Evolutionary conservation across 2,329 filamentous ascomycete species (phyloP).

Genomic region (Hyphodiscus sp.): DNA sequence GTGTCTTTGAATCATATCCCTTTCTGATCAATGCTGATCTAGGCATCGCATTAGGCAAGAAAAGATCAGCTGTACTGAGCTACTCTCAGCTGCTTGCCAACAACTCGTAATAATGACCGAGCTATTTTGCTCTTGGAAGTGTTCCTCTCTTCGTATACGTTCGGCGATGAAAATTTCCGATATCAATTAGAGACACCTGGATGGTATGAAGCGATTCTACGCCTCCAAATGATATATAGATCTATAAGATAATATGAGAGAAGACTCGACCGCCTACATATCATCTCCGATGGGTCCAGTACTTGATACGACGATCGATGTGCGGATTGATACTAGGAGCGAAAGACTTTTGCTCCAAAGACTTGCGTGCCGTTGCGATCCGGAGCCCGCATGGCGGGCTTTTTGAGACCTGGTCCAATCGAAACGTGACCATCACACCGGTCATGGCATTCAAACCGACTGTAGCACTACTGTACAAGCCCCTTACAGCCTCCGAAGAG

Average conservation of each 20-base stretch:
- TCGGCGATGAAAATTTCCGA: no score
- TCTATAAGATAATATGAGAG: no score
- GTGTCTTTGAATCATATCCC: not conserved
- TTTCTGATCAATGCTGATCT: not conserved
- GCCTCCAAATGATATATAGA: no score
- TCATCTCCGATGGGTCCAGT: no score
- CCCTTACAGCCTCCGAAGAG: not conserved
- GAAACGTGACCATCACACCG: conserved; percentile 5
- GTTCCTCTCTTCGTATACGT: no score
- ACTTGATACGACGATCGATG: no score
- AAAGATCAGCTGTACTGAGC: not conserved
- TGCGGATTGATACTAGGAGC: not conserved
- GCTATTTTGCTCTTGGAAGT: no score
- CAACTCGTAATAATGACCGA: no score
- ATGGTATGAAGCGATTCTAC: no score
- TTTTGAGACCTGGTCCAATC: conserved; percentile 1
- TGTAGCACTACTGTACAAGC: no score
- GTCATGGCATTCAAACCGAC: conserved; percentile 1
- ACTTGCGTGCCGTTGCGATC: conserved; percentile 14
- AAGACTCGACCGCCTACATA: no score
- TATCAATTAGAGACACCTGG: no score
- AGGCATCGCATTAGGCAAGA: conserved; percentile 1
- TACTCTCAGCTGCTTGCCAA: not conserved
- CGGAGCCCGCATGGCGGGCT: conserved; percentile 1
- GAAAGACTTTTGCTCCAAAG: not conserved